Base-by-base conservation (phyloP, 2,329 filamentous ascomycete species). In the Bipolaris victoriae region DNA sequence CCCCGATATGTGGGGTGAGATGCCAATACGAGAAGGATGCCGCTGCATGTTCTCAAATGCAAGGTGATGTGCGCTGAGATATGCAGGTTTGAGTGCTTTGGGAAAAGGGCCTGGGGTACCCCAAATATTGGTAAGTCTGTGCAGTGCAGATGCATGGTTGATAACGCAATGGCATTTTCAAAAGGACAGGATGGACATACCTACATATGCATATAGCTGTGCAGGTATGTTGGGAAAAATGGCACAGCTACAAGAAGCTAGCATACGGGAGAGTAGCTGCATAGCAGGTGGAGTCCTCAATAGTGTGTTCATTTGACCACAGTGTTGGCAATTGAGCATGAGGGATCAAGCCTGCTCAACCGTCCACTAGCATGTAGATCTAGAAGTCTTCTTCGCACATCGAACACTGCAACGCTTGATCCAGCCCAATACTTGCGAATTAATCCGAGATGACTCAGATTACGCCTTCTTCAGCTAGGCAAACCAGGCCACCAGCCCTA, bases 31-130 rank as follows among this genome's bases (percentile, higher is more conserved):
- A 37, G 39, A 37, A 33, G 46, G 22, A 37, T 10, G 43, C 41
- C 39, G 52, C 37, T 36, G 52, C 46, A 46, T 55, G 31, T 39
- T 31, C 52, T 31, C 52, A 37, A 55, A 29, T 22, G 39, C 26
- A 40, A 29, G 33, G n/a, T 24, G 37, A 47, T 43, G 36, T 33
- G 43, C 47, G 18, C 35, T 4, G 18, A 15, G 31, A 40, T 41
- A 41, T 48, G 45, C 45, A 48, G 6, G 45, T 37, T 1, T 37
- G 33, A 26, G 45, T 48, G 45, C 20, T 48, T 48, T 37, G 33
- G 45, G 45, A 37, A 48, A 48, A 13, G 33, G 13, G 15, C 33
- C 45, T 16, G 29, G 18, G 20, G 22, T 37, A 37, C 20, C 39
- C 33, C 33, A 26, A 24, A 15, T 24, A 16, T 37, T 26, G 45